Base-by-base conservation (phyloP, 306 rosid species). In the Benincasa hispida region DNA sequence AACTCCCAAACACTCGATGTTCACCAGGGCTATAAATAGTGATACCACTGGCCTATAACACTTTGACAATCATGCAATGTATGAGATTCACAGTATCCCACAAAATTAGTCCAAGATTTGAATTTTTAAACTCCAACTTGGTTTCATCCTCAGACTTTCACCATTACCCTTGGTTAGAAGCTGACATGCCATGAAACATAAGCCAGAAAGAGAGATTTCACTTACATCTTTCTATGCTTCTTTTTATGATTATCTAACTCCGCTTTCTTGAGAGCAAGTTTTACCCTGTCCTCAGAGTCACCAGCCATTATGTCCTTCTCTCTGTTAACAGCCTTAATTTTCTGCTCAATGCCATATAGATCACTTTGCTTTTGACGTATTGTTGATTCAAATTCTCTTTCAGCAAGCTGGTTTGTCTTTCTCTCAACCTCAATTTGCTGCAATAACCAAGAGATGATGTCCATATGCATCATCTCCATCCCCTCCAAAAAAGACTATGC, bases 161-260 rank as follows among this genome's bases (percentile, higher is more conserved):
- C 34, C 53, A 41, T 67, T n/a, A 67, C 53, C 73, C 30, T 37
- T 41, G 32, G 74, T 67, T n/a, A 66, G 47, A 67, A 67, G 54
- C 19, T 69, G 21, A 22, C 24, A 69, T 41, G 50, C 14, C 56
- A 69, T 42, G 50, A 69, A 45, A 69, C 35, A 69, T 42, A 22
- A 12, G 74, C 76, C 76, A 65, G 42, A 69, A 72, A 79, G 30
- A 66, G 74, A 28, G 6, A 83, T 48, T 67, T 45, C 11, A 61
- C 84, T 68, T 84, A 89, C 97, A 94, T 90, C 83, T 91, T 91
- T 80, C 80, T 85, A 60, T 91, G 93, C 77, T 87, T 86, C 85
- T 82, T 87, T 81, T 85, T 91, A 70, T 83, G 87, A 76, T 66
- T 87, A 84, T 89, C 93, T 86, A 91, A 83, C 48, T 84, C 86